phyloP scores from a whole-genome alignment of 2,329 filamentous ascomycete species.

The Microdochium nivale region DNA sequence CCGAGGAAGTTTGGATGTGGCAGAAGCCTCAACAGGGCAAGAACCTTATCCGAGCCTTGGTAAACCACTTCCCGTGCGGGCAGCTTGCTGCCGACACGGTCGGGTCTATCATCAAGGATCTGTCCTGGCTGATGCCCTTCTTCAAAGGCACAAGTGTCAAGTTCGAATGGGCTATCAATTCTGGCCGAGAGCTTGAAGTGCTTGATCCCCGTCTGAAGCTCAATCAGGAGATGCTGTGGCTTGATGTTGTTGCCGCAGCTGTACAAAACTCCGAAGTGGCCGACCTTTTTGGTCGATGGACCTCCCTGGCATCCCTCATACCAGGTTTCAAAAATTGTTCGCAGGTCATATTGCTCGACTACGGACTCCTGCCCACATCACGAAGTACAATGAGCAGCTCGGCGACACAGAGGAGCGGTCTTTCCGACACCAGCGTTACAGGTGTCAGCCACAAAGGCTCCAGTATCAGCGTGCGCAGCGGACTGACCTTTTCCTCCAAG shows the following conservation, averaged over 20 bases:
- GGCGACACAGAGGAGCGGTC: neutral
- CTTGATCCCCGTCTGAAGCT: neutral
- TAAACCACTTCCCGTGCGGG: neutral
- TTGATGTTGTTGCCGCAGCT: neutral
- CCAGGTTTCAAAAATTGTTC: constrained; percentile 3
- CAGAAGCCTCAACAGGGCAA: neutral
- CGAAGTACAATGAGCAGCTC: neutral
- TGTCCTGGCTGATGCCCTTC: constrained; percentile 1
- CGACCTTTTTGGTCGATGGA: constrained; percentile 2
- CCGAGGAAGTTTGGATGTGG: constrained; percentile 3
- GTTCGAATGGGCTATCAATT: constrained; percentile 2
- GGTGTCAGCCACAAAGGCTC: neutral
- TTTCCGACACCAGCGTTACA: neutral
- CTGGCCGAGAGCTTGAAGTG: neutral
- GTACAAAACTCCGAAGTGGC: neutral
- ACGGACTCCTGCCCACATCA: neutral
- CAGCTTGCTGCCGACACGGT: constrained; percentile 1
- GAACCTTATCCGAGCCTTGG: neutral
- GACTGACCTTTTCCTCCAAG: neutral
- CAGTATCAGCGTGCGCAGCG: neutral
- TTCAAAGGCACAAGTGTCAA: neutral
- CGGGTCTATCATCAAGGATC: constrained; percentile 3
- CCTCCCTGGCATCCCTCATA: neutral
- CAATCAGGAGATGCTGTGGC: neutral
- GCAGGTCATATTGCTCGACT: constrained; percentile 2